phyloP scores from a whole-genome alignment of 2,329 filamentous ascomycete species.

The Epichloe sp. region DNA sequence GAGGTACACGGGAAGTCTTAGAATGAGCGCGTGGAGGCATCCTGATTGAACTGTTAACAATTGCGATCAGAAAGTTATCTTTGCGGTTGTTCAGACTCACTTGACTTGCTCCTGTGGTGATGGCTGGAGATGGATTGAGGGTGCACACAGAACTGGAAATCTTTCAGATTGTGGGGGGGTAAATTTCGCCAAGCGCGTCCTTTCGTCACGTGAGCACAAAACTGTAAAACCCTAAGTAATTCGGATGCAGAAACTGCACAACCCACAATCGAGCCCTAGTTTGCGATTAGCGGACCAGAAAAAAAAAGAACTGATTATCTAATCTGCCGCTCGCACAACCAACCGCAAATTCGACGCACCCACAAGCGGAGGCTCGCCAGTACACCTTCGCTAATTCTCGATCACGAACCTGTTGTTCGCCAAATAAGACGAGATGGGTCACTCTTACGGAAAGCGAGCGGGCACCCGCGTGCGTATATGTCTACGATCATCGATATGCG shows the following conservation, averaged over 20 bases:
- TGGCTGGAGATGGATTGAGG: conserved; percentile 21
- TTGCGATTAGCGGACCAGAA: conserved; percentile 1
- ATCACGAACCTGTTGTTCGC: conserved; percentile 24
- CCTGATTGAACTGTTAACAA: conserved; percentile 17
- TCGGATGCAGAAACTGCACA: conserved; percentile 5
- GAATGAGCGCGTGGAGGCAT: conserved; percentile 58
- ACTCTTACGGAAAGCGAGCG: conserved; percentile 74
- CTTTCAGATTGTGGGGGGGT: conserved; percentile 20
- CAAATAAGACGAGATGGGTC: conserved; percentile 61
- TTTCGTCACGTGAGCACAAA: conserved; percentile 15
- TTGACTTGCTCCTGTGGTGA: conserved; percentile 26
- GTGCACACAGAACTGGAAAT: conserved; percentile 17
- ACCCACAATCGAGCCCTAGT: conserved; percentile 21
- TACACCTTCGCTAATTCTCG: conserved; percentile 27
- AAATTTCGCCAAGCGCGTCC: conserved; percentile 11
- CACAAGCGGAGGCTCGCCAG: conserved; percentile 18
- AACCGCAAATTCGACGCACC: conserved; percentile 23
- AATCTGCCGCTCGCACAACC: conserved; percentile 24
- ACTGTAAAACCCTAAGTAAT: conserved; percentile 21
- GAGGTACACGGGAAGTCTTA: conserved; percentile 99
- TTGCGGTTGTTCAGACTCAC: conserved; percentile 16
- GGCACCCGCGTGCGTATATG: conserved; percentile 62
- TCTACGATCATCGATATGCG: conserved; percentile 15
- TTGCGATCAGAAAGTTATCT: background rate
- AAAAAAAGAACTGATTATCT: conserved; percentile 23